Conservation (phyloP, 805 yeast genomes). For the Starmerella vitae region DNA sequence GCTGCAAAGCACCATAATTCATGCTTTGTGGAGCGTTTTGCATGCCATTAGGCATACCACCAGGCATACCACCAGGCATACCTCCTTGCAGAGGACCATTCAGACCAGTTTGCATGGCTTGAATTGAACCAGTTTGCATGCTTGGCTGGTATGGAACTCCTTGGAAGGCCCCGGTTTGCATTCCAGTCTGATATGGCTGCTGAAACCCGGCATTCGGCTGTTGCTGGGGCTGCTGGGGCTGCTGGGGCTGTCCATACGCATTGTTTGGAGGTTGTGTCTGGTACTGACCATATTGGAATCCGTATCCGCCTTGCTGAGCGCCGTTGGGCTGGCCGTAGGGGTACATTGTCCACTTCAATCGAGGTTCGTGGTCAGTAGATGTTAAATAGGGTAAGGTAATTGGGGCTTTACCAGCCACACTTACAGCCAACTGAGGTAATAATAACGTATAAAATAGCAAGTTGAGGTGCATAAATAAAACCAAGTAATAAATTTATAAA, state of each 20-base stretch:
- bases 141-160: background rate
- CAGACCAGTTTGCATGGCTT: slow-evolving; percentile 1
- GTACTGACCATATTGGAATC: slow-evolving; percentile 12
- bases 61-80: slow-evolving; percentile 7
- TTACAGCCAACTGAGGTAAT: too few relatives aligned
- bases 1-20: background rate
- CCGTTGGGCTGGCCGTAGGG: slow-evolving; percentile 17
- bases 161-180: background rate
- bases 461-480: too few relatives aligned
- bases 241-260: background rate
- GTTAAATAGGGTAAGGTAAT: too few relatives aligned
- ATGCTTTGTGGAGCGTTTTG: background rate
- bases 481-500: too few relatives aligned
- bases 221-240: background rate
- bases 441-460: too few relatives aligned
- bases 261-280: slow-evolving; percentile 3
- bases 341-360: slow-evolving; percentile 5
- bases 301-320: slow-evolving; percentile 11
- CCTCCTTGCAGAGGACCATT: slow-evolving; percentile 7
- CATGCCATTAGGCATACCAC: background rate
- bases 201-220: background rate
- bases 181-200: slow-evolving; percentile 7
- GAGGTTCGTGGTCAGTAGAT: background rate
- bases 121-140: background rate
- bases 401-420: too few relatives aligned